Base-by-base conservation (phyloP, 441 rosid species). In the Erodium chrysanthum region DNA sequence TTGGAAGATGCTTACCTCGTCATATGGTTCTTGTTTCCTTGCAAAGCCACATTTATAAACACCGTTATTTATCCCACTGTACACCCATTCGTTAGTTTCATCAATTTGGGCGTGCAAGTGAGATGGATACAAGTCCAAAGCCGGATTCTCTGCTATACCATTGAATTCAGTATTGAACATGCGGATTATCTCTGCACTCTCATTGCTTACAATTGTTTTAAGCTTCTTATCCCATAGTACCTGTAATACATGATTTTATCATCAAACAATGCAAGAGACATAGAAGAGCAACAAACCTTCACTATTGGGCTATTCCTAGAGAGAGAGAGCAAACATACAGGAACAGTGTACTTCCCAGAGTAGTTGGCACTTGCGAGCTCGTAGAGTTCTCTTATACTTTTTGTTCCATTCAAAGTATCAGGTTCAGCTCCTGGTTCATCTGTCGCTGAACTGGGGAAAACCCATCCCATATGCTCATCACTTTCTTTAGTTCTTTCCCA, bases 381-480 rank as follows among this genome's bases (percentile, higher is more conserved):
- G 35, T 89, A 92, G 54, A 92, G 84, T 22, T 83, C 87, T 72
- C 96, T 85, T 66, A 85, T 73, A 68, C 80, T 89, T 73, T 88
- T 85, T 64, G 86, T 87, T 18, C 88, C 90, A 76, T 87, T 86
- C 21, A 88, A 78, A 75, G 80, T 71, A 73, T 90, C 90, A 7
- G 86, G 86, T 52, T 80, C 88, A 75, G 96, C 94, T 75, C 86
- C 98, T 10, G 75, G 79, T 68, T 88, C 91, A 76, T 92, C 96
- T 0, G 84, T 68, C 18, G 78, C 72, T 10, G 87, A 77, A 63
- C 78, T 71, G 5, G 94, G 86, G 66, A 92, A 92, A 59, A 92
- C 81, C 96, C 98, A 92, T 70, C 98, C 96, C 84, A 82, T 86
- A 75, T 92, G 96, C 65, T 88, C 96, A 76, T 90, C 98, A 1